Evolutionary conservation across 495 filamentous ascomycete species (phyloP).

Genomic region (Lasiosphaeria hispida): DNA sequence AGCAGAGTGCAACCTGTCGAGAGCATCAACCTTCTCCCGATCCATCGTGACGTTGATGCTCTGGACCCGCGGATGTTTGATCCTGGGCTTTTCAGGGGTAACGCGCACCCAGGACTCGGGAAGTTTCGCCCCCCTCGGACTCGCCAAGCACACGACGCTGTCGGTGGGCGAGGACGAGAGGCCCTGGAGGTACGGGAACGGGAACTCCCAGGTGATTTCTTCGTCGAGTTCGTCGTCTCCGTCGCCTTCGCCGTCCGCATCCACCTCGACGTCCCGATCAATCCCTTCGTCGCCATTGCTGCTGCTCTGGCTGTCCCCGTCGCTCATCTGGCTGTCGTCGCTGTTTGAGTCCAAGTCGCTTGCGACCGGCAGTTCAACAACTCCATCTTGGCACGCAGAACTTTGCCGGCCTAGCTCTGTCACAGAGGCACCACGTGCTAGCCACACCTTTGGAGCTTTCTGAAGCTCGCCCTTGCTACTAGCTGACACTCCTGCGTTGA

Average conservation of each 20-base stretch:
- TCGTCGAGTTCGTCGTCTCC: constrained; percentile 1
- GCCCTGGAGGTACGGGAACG: constrained; percentile 7
- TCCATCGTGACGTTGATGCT: neutral
- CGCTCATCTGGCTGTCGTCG: neutral
- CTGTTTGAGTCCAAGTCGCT: neutral
- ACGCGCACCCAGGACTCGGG: constrained; percentile 1
- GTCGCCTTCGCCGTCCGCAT: neutral
- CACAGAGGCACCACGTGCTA: too few relatives aligned
- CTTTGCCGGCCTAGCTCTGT: too few relatives aligned
- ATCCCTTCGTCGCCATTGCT: neutral
- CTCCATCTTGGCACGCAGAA: too few relatives aligned
- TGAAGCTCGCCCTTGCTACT: too few relatives aligned
- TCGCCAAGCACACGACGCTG: constrained; percentile 4
- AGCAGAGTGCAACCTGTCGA: neutral
- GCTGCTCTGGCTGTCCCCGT: neutral
- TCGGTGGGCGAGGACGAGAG: constrained; percentile 2
- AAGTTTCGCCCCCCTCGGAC: neutral
- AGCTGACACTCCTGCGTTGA: too few relatives aligned
- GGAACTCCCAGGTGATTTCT: constrained; percentile 14
- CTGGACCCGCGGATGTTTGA: neutral
- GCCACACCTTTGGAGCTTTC: too few relatives aligned
- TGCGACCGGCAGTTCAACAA: neutral
- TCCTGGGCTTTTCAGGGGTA: neutral
- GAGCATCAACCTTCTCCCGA: neutral
- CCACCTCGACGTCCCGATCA: neutral